Evolutionary conservation across 169 alveolate genomes (phyloP), one percentile per base, ranked within the genome.

Genomic region (Pseudocohnilembus persalinus): DNA sequence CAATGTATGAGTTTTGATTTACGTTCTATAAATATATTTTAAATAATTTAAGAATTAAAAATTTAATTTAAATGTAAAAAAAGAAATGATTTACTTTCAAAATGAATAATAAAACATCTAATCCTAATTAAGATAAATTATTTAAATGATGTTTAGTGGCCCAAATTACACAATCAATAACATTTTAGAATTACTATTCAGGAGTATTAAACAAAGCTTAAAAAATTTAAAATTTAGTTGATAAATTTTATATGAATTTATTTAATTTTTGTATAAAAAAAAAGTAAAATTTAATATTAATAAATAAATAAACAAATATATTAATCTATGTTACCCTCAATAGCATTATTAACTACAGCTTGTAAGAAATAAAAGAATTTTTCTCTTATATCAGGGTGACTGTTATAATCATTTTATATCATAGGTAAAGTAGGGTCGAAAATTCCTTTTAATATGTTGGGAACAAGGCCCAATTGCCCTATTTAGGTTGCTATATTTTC

Each of bases 81-180:
- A 16, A n/a, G 1, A 72, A 72, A 20, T 63, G 28, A 84, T 63
- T 20, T 86, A 86, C 90, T 34, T 86, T 75, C 74, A 86, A 29
- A 25, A 86, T 86, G 33, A 63, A 86, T 31, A 78, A n/a, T 31
- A 86, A 33, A 29, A 86, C 87, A 74, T 86, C 95, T 33, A 96
- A 84, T 16, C 98, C 97, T n/a, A 95, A 87, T 29, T 94, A 97
- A 49, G 90, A 85, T 64, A 93, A 89, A 29, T 90, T 90, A 0
- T 95, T 94, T 31, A 92, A 90, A 26, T 93, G 88, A 89, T 96
- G 98, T 74, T 94, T 96, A 72, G 92, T 87, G 0, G 97, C 97
- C 94, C 96, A 96, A 0, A 95, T 73, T 31, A 96, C 91, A 1
- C 97, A 89, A 31, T 94, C 95, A 31, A 96, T 93, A 29, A 93